phyloP scores from a whole-genome alignment of 2,329 filamentous ascomycete genomes.

The Fusarium liriodendri region DNA sequence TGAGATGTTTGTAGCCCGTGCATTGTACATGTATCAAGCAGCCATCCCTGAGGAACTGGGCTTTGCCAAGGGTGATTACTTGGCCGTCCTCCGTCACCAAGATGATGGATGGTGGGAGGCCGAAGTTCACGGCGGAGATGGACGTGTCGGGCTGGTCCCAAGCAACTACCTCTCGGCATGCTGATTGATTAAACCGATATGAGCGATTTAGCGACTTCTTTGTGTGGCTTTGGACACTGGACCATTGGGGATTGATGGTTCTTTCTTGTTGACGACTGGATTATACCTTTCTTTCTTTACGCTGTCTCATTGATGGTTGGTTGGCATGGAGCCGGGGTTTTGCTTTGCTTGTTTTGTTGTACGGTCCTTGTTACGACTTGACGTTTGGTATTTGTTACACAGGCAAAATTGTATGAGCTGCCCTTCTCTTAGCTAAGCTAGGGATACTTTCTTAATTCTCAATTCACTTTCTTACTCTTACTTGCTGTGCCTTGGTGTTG shows the following conservation, averaged over 20 bases:
- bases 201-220: constrained; percentile 16
- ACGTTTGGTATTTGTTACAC: constrained; percentile 18
- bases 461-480: not conserved
- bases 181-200: constrained; percentile 43
- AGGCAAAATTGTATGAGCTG: constrained; percentile 34
- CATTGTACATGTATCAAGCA: constrained; percentile 93
- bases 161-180: constrained; percentile 74
- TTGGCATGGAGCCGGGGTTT: constrained; percentile 28
- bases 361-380: constrained; percentile 28
- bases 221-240: constrained; percentile 5
- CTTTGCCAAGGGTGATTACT: constrained; percentile 90
- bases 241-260: constrained; percentile 11
- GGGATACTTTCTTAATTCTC: constrained; percentile 6
- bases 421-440: constrained; percentile 21
- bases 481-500: not conserved
- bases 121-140: constrained; percentile 80
- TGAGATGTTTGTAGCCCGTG: constrained; percentile 72
- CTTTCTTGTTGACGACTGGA: constrained; percentile 23
- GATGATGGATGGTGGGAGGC: constrained; percentile 99
- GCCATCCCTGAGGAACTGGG: constrained; percentile 95
- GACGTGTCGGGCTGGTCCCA: constrained; percentile 70
- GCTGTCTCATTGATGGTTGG: constrained; percentile 17
- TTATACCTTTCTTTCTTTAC: constrained; percentile 34
- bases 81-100: constrained; percentile 89
- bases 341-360: constrained; percentile 8